Percentiles rank a stretch among this genome's conserved stretches.
Evolutionary conservation across 352 stramenopile genomes (phyloP).

Genomic region (Globisporangium nagaii): DNA sequence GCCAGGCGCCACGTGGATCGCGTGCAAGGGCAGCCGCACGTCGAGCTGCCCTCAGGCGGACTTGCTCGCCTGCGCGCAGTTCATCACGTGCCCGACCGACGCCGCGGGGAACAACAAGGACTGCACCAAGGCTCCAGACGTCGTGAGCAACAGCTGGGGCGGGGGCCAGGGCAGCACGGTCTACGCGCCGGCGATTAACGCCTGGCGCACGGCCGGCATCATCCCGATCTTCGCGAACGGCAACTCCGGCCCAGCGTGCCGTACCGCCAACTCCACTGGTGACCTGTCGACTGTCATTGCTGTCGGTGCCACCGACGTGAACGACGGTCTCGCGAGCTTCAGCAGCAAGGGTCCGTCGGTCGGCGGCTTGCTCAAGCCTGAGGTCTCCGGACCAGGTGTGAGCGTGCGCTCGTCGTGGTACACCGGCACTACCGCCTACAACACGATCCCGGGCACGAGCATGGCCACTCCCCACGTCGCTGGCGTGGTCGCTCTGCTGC

Average conservation of each 20-base stretch:
- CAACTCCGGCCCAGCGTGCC: constrained; percentile 19
- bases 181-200: constrained; percentile 13
- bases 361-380: not conserved
- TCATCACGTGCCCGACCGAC: constrained; percentile 26
- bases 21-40: constrained; percentile 36
- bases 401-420: not conserved
- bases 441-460: constrained; percentile 10
- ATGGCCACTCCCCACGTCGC: constrained; percentile 20
- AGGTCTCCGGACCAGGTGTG: constrained; percentile 2
- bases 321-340: constrained; percentile 18
- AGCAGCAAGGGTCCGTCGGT: constrained; percentile 22
- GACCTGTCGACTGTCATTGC: constrained; percentile 20
- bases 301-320: constrained; percentile 17
- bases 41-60: constrained; percentile 14
- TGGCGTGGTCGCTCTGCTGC: constrained; percentile 12
- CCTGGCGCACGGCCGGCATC: constrained; percentile 22
- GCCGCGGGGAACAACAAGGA: constrained; percentile 11
- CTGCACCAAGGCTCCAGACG: constrained; percentile 26
- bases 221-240: constrained; percentile 26
- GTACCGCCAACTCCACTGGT: constrained; percentile 14
- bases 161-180: constrained; percentile 11
- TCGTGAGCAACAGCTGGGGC: constrained; percentile 34
- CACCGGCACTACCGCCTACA: not conserved
- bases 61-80: constrained; percentile 19
- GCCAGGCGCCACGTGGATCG: constrained; percentile 40